These are phyloP conservation scores for Hypholoma sublateritium DNA, from an alignment of 768 basidiomycete species.

Conservation along the genomic window DNA sequence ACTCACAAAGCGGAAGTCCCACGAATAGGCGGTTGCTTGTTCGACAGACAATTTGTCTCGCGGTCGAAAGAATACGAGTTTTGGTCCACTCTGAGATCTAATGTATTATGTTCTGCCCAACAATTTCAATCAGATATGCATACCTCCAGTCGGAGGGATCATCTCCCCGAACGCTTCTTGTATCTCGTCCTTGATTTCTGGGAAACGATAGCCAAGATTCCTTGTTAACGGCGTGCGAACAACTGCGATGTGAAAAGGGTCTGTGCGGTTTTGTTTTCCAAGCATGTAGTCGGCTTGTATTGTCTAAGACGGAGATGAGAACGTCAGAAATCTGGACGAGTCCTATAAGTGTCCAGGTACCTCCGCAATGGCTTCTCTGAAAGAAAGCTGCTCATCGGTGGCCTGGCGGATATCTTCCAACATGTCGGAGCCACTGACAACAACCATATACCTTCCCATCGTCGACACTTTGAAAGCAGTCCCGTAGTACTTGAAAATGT, in stretches of 20 bases:
- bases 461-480: conserved; percentile 15
- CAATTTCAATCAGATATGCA: neutral
- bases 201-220: conserved; percentile 14
- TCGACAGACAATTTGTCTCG: conserved; percentile 35
- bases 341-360: neutral
- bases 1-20: conserved; percentile 44
- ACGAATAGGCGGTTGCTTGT: conserved; percentile 46
- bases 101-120: neutral
- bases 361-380: conserved; percentile 15
- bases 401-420: conserved; percentile 15
- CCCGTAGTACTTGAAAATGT: conserved; percentile 9
- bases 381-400: conserved; percentile 15
- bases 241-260: conserved; percentile 13
- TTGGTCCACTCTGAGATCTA: conserved; percentile 37
- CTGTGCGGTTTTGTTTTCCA: conserved; percentile 6
- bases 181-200: conserved; percentile 43
- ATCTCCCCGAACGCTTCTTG: conserved; percentile 36
- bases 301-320: neutral
- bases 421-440: conserved; percentile 14
- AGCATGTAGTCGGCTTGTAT: conserved; percentile 17
- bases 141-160: conserved; percentile 23
- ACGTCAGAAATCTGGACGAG: neutral
- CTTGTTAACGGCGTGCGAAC: conserved; percentile 16
- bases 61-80: conserved; percentile 23
- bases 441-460: conserved; percentile 13